These are phyloP conservation scores for Amylocystis lapponica DNA, from an alignment of 768 basidiomycete species.

Conservation along the genomic window DNA sequence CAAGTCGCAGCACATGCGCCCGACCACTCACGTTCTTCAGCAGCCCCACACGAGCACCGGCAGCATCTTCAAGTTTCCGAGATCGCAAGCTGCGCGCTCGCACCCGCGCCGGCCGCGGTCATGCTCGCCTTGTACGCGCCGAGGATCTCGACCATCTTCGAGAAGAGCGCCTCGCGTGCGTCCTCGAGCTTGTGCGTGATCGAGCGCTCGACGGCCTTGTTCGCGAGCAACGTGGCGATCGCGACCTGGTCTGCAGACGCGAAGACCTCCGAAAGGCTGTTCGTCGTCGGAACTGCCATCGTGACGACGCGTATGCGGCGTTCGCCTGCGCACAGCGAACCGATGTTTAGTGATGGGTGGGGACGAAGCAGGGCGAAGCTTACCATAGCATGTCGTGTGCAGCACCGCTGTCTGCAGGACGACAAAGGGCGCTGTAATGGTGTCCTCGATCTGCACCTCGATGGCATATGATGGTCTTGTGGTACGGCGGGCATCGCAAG, in stretches of 20 bases:
- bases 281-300: slow-evolving; percentile 53
- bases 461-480: slow-evolving; percentile 94
- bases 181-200: slow-evolving; percentile 53
- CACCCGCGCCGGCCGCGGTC: slow-evolving; percentile 90
- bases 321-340: slow-evolving; percentile 30
- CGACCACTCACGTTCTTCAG: slow-evolving; percentile 77
- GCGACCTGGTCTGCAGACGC: slow-evolving; percentile 53
- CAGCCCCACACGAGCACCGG: slow-evolving; percentile 84
- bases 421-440: slow-evolving; percentile 83
- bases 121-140: slow-evolving; percentile 81
- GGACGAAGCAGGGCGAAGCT: slow-evolving; percentile 10
- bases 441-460: slow-evolving; percentile 94
- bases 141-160: slow-evolving; percentile 49
- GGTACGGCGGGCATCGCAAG: slow-evolving; percentile 97
- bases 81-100: slow-evolving; percentile 88
- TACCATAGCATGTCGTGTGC: slow-evolving; percentile 89
- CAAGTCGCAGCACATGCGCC: not conserved
- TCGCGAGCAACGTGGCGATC: slow-evolving; percentile 46
- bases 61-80: slow-evolving; percentile 94
- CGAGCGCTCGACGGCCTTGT: slow-evolving; percentile 55
- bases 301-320: slow-evolving; percentile 58
- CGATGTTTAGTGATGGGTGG: not conserved
- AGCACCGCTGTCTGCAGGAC: slow-evolving; percentile 93
- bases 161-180: slow-evolving; percentile 47
- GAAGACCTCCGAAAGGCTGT: slow-evolving; percentile 49